Evolutionary conservation across 1,284 basidiomycete species (phyloP).

Genomic region (Tilletia indica): DNA sequence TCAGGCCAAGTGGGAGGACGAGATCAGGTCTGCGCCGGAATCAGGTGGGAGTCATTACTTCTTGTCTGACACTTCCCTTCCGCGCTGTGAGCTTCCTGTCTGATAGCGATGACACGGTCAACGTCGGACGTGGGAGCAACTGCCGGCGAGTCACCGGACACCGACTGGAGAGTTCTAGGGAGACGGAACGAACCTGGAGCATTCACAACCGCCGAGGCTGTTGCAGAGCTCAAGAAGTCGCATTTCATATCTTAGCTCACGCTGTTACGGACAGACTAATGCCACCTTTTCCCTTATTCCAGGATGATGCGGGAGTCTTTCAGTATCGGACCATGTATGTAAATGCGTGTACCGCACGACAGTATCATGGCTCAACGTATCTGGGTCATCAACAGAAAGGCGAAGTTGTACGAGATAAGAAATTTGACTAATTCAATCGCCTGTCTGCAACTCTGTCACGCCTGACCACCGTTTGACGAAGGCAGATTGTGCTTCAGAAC

Average conservation of each 20-base stretch:
- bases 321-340: slow-evolving; percentile 3
- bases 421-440: background rate
- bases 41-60: background rate
- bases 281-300: background rate
- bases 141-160: background rate
- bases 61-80: background rate
- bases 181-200: slow-evolving; percentile 32
- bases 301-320: slow-evolving; percentile 11
- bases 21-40: background rate
- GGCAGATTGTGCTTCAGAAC: background rate
- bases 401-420: background rate
- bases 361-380: background rate
- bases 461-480: no score
- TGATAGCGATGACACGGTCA: background rate
- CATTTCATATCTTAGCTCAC: background rate
- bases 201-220: slow-evolving; percentile 44
- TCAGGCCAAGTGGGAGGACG: background rate
- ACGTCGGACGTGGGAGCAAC: background rate
- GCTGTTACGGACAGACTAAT: background rate
- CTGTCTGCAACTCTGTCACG: no score
- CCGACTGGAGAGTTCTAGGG: background rate
- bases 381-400: slow-evolving; percentile 12
- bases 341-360: slow-evolving; percentile 12
- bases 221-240: slow-evolving; percentile 41
- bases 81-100: background rate